A percentile compares a stretch with the other conserved stretches of the same genome.
Conservation (phyloP, 2,329 filamentous ascomycete species). For the Colletotrichum truncatum region DNA sequence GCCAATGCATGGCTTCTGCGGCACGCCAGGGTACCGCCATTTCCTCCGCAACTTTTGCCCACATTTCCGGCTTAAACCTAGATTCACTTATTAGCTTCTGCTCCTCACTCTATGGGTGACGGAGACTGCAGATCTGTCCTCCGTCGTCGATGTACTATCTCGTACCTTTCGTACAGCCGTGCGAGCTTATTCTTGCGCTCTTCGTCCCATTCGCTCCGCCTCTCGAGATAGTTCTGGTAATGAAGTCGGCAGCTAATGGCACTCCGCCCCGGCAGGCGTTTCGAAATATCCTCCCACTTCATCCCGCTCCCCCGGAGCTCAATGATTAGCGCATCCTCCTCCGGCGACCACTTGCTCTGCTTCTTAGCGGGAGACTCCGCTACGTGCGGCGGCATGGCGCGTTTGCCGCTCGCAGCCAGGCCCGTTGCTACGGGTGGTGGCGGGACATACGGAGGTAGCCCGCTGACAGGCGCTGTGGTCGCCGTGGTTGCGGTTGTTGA, state of each 20-base stretch:
- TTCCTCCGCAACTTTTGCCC: conserved; percentile 93
- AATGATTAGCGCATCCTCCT: conserved; percentile 94
- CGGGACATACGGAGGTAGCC: conserved; percentile 30
- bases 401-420: conserved; percentile 49
- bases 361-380: conserved; percentile 83
- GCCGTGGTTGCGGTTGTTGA: conserved; percentile 35
- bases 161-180: conserved; percentile 91
- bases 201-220: conserved; percentile 94
- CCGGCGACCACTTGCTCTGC: conserved; percentile 95
- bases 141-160: background rate
- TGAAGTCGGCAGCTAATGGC: conserved; percentile 94
- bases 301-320: conserved; percentile 89
- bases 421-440: conserved; percentile 42
- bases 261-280: conserved; percentile 87
- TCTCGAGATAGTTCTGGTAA: conserved; percentile 97
- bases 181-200: conserved; percentile 98
- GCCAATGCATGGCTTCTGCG: conserved; percentile 98
- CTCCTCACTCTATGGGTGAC: background rate
- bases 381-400: conserved; percentile 62
- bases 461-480: conserved; percentile 30
- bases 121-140: background rate
- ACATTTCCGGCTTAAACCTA: conserved; percentile 98
- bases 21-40: conserved; percentile 96
- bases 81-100: conserved; percentile 13
- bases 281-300: conserved; percentile 99